These are phyloP conservation scores for Geotrichum restrictum DNA, from an alignment of 1,139 yeast species.

Conservation along the genomic window DNA sequence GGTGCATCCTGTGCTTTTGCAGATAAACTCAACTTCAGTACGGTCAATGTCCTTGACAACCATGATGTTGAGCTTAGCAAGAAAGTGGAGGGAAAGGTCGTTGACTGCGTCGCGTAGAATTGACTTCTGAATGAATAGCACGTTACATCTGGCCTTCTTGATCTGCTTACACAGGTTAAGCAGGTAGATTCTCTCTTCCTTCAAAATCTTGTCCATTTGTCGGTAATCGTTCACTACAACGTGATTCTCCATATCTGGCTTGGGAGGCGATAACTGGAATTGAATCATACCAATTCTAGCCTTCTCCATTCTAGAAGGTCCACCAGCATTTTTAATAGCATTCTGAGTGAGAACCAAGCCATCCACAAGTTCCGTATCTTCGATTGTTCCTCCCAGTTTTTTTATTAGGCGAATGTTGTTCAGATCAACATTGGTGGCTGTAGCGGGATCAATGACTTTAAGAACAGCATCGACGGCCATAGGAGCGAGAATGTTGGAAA, in stretches of 20 bases:
- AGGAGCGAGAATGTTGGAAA: slow-evolving; percentile 79
- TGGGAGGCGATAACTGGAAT: slow-evolving; percentile 96
- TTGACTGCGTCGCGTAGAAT: slow-evolving; percentile 96
- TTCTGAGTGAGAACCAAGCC: slow-evolving; percentile 93
- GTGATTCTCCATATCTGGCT: slow-evolving; percentile 97
- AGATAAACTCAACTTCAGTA: slow-evolving; percentile 90
- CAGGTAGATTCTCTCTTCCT: slow-evolving; percentile 94
- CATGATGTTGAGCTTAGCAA: slow-evolving; percentile 86
- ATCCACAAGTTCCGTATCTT: slow-evolving; percentile 86
- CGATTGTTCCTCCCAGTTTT: slow-evolving; percentile 96
- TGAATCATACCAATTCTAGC: slow-evolving; percentile 90
- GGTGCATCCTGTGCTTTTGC: slow-evolving; percentile 87
- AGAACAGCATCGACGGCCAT: slow-evolving; percentile 91
- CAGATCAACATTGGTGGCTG: slow-evolving; percentile 71
- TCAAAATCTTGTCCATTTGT: slow-evolving; percentile 97
- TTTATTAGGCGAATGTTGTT: slow-evolving; percentile 84
- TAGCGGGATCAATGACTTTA: slow-evolving; percentile 58
- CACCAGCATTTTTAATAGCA: slow-evolving; percentile 86
- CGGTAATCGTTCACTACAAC: slow-evolving; percentile 96
- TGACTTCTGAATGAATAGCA: slow-evolving; percentile 85
- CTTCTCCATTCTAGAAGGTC: slow-evolving; percentile 93
- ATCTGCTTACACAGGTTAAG: slow-evolving; percentile 92
- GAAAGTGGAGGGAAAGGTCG: slow-evolving; percentile 90
- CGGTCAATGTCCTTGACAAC: slow-evolving; percentile 94
- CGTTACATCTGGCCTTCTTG: slow-evolving; percentile 95